Evolutionary conservation across 1,284 basidiomycete species (phyloP), one percentile per base, ranked within the genome.

Genomic region (Irpex lacteus): DNA sequence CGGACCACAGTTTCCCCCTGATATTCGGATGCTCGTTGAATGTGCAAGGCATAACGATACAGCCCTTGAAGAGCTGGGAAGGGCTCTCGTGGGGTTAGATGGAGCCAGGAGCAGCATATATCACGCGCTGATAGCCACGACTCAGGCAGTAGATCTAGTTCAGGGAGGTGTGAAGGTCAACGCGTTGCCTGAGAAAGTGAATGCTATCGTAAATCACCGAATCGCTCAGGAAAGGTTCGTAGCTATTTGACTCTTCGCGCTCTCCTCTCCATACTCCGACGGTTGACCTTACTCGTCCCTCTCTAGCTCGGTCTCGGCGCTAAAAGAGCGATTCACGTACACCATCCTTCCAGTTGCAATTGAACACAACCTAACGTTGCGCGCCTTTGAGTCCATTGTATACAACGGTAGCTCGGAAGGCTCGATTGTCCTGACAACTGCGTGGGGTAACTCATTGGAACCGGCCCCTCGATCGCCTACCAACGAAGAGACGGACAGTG

Each of bases 81-180:
- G 75, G 49, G 66, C 73, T 3, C 69, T 84, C 0, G 70, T 77
- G 38, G 62, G 62, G 18, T 47, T 62, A 21, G 69, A 69, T 0
- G 54, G 58, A 5, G 68, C 73, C 63, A 53, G n/a, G 19, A 18
- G 50, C 15, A 53, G 50, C 8, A 18, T 53, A 53, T 53, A 53
- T 18, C 71, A 70, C 19, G 73, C 74, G 6, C 69, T 85, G 21
- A 75, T 88, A 15, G 78, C 82, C 37, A 93, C 89, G 2, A 90
- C 90, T 0, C 89, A 90, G 71, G 90, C 91, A 1, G 80, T 87
- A 47, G 89, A 90, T 70, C 72, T 91, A 5, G 81, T 91, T 50
- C 71, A 78, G 5, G 90, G 89, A 2, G 90, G 90, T 15, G 85
- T 90, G 52, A 91, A 92, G 75, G 78, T 81, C 60, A 74, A 74